Conservation (phyloP, 345 rosid species). For the Populus ilicifolia region DNA sequence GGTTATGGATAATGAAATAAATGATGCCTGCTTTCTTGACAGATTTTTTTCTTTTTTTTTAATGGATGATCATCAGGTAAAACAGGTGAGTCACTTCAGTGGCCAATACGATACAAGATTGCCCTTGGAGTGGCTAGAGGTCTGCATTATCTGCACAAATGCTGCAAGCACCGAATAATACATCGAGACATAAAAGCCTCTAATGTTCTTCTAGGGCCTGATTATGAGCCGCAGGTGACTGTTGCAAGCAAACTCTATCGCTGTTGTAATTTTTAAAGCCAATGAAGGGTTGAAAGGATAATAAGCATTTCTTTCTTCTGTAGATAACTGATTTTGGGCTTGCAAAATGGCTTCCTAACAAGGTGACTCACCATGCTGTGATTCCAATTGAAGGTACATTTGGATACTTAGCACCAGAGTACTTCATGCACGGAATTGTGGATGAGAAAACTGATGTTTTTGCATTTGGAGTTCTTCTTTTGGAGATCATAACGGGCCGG, state of each 20-base stretch:
- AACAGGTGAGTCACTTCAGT: constrained; percentile 39
- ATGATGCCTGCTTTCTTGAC: neutral
- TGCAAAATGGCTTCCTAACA: constrained; percentile 91
- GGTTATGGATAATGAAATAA: neutral
- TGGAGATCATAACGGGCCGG: constrained; percentile 79
- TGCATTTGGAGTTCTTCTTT: constrained; percentile 79
- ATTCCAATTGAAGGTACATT: constrained; percentile 94
- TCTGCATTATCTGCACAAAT: constrained; percentile 82
- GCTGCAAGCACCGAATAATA: constrained; percentile 80
- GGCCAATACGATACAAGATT: constrained; percentile 73
- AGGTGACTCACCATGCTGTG: constrained; percentile 89
- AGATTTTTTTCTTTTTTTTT: neutral
- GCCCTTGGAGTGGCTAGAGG: constrained; percentile 77
- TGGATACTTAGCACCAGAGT: constrained; percentile 95
- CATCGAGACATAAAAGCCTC: constrained; percentile 96
- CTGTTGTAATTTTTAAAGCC: neutral
- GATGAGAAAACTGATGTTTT: constrained; percentile 93
- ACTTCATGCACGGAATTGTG: constrained; percentile 89
- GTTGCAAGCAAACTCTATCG: neutral
- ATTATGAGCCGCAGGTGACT: constrained; percentile 79
- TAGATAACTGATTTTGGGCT: constrained; percentile 96
- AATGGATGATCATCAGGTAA: constrained; percentile 32
- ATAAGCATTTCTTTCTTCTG: neutral
- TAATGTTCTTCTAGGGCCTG: constrained; percentile 82
- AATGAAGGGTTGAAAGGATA: neutral